These are phyloP conservation scores for Pseudogymnoascus sp. DNA, from an alignment of 2,329 filamentous ascomycete genomes.

Conservation along the genomic window DNA sequence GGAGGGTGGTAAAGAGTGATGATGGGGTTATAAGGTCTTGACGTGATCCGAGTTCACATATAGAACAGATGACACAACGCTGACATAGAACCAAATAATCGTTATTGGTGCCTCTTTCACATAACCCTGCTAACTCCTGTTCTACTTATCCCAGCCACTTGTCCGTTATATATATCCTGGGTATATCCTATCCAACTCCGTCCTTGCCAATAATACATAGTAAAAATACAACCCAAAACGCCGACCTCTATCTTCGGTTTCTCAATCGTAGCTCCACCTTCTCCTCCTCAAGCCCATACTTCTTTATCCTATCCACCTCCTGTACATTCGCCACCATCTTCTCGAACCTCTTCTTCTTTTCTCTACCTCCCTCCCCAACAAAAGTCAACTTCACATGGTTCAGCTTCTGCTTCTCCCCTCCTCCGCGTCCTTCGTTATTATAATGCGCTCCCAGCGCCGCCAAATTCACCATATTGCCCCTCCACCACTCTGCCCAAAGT, in stretches of 20 bases:
- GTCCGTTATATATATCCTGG: background rate
- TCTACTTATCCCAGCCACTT: background rate
- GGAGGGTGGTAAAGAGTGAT: background rate
- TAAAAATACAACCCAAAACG: background rate
- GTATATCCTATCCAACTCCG: slow-evolving; percentile 2
- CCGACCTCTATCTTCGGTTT: background rate
- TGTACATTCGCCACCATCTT: background rate
- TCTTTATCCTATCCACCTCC: background rate
- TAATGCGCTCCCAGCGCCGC: background rate
- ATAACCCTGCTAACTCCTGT: background rate
- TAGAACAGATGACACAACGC: background rate
- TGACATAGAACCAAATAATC: background rate
- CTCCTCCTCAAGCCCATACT: background rate
- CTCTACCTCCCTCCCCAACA: background rate
- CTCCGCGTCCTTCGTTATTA: background rate
- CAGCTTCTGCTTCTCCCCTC: background rate
- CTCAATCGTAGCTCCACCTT: background rate
- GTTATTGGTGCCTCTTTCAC: background rate
- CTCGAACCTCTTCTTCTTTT: background rate
- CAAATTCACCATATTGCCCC: slow-evolving; percentile 7
- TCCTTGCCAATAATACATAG: background rate
- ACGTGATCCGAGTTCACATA: background rate
- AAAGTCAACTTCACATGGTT: slow-evolving; percentile 8
- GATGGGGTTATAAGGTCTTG: background rate
- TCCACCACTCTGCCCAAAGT: background rate